Conservation (phyloP, 106 monocot species). For the Acorus calamus region DNA sequence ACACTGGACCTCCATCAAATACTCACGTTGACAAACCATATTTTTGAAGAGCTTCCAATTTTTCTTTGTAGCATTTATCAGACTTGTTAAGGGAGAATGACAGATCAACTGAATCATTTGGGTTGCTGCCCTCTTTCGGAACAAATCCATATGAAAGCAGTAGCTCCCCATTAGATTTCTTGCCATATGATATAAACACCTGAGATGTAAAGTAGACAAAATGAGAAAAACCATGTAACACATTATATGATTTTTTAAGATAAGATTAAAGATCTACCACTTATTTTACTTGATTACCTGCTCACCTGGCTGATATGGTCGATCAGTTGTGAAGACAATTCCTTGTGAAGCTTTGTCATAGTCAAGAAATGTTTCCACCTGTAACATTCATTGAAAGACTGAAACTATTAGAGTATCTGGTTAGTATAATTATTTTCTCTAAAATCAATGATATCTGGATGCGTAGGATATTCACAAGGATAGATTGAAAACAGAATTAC, state of each 20-base stretch:
- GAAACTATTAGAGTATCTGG: too few species aligned
- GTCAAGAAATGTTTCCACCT: conserved; percentile 94
- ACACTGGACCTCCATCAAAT: neutral
- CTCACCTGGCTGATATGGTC: conserved; percentile 87
- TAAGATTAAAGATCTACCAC: neutral
- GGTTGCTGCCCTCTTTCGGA: conserved; percentile 88
- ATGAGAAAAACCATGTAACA: neutral
- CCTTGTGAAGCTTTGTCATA: conserved; percentile 79
- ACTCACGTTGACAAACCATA: conserved; percentile 82
- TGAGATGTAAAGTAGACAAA: conserved; percentile 13
- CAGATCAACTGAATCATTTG: conserved; percentile 87
- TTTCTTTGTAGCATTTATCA: conserved; percentile 74
- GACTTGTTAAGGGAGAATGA: conserved; percentile 55
- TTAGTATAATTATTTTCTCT: too few species aligned
- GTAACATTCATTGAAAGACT: conserved; percentile 9
- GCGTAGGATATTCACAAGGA: too few species aligned
- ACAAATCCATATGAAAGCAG: conserved; percentile 99
- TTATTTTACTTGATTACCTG: conserved; percentile 53
- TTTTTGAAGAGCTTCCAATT: conserved; percentile 52
- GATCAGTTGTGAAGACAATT: conserved; percentile 81
- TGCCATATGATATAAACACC: conserved; percentile 98
- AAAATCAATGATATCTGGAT: too few species aligned
- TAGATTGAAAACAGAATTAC: too few species aligned
- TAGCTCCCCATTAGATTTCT: conserved; percentile 93
- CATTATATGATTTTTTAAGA: too few species aligned